Conservation (phyloP, 768 basidiomycete species). For the Termitomyces sp. region DNA sequence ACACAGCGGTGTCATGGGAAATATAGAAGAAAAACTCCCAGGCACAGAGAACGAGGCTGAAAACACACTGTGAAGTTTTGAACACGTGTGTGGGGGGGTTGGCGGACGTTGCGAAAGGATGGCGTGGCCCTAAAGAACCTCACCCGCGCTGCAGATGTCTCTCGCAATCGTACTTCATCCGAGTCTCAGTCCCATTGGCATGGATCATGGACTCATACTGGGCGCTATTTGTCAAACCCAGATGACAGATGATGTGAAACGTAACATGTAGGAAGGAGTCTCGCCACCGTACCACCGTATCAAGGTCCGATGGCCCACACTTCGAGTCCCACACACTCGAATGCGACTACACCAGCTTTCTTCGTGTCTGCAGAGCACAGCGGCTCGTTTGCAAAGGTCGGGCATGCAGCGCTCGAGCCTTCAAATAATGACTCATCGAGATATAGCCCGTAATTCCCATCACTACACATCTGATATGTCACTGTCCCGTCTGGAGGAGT, state of each 20-base stretch:
- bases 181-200: neutral
- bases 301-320: conserved; percentile 78
- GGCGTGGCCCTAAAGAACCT: neutral
- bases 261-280: neutral
- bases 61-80: no score
- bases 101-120: no score
- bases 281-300: neutral
- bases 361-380: conserved; percentile 56
- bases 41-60: no score
- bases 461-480: conserved; percentile 40
- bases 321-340: conserved; percentile 91
- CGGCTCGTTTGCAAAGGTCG: conserved; percentile 85
- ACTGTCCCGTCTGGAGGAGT: neutral
- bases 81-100: no score
- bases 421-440: conserved; percentile 78
- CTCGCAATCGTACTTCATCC: no score
- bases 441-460: conserved; percentile 87
- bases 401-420: conserved; percentile 82
- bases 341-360: conserved; percentile 54
- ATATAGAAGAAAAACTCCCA: no score
- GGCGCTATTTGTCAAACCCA: neutral
- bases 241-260: neutral
- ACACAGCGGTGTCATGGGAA: no score
- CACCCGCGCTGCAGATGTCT: neutral
- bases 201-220: neutral